Evolutionary conservation across 768 basidiomycete species (phyloP).

Genomic region (Amanita brunnescens): DNA sequence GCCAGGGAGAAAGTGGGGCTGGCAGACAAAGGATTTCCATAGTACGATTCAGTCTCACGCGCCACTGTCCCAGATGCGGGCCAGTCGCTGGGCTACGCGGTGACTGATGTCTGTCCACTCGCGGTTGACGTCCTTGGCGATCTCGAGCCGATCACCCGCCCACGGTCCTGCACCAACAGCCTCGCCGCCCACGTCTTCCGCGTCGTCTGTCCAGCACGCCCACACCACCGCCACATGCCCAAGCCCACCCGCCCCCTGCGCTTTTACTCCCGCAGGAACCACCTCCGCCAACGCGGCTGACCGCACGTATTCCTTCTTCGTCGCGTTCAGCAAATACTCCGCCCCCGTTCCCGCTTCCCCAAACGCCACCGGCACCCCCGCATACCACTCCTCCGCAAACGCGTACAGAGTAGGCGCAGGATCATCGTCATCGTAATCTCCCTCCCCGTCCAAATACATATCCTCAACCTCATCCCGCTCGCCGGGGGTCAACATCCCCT

Average conservation of each 20-base stretch:
- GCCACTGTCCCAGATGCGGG: too few species aligned
- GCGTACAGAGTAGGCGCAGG: constrained; percentile 5
- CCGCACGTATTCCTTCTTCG: constrained; percentile 4
- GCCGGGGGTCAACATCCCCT: constrained; percentile 8
- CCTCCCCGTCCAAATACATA: constrained; percentile 7
- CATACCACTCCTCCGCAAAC: constrained; percentile 7
- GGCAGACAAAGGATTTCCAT: too few species aligned
- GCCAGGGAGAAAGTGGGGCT: too few species aligned
- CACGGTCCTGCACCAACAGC: not conserved
- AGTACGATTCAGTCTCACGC: too few species aligned
- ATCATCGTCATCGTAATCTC: not conserved
- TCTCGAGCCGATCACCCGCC: constrained; percentile 7
- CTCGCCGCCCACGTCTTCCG: not conserved
- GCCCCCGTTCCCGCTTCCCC: not conserved
- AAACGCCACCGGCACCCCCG: not conserved
- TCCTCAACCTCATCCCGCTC: constrained; percentile 7
- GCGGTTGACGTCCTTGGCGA: too few species aligned
- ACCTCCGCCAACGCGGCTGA: not conserved
- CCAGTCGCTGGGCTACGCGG: too few species aligned
- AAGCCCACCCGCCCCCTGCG: too few species aligned
- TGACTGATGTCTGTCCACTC: too few species aligned
- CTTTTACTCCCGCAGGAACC: too few species aligned
- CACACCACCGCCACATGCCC: not conserved
- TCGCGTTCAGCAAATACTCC: constrained; percentile 2
- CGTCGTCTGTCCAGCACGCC: constrained; percentile 7